Evolutionary conservation across 2,329 filamentous ascomycete genomes (phyloP).

Genomic region (Diaporthe citrichinensis): DNA sequence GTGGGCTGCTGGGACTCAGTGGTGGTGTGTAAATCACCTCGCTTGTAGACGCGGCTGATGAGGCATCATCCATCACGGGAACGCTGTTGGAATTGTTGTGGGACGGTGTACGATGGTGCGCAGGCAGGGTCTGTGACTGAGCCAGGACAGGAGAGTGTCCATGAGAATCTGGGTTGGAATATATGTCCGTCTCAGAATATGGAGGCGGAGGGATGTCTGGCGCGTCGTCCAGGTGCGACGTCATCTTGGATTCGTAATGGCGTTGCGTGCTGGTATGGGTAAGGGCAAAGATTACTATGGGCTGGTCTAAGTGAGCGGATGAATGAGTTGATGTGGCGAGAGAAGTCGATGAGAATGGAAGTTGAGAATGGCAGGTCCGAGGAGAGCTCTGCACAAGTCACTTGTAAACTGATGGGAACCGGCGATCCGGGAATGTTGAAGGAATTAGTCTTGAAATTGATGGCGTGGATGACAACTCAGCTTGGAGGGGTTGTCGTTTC

Average conservation of each 20-base stretch:
- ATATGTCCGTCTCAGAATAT: constrained; percentile 71
- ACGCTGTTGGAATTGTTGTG: constrained; percentile 51
- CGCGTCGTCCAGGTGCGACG: constrained; percentile 49
- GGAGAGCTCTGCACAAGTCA: constrained; percentile 1
- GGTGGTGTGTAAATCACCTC: constrained; percentile 67
- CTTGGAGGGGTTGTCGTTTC: constrained; percentile 22
- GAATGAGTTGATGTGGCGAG: constrained; percentile 6
- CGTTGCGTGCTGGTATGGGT: neutral
- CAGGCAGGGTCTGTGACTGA: constrained; percentile 45
- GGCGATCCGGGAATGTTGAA: neutral
- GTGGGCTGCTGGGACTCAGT: constrained; percentile 58
- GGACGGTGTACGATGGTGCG: constrained; percentile 46
- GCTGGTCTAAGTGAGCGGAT: neutral
- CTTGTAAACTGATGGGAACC: neutral
- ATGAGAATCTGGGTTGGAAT: constrained; percentile 56
- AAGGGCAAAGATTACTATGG: neutral
- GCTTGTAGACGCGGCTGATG: constrained; percentile 57
- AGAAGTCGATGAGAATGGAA: neutral
- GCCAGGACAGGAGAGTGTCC: constrained; percentile 40
- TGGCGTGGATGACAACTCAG: constrained; percentile 34
- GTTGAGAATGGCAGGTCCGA: neutral
- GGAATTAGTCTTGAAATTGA: constrained; percentile 10
- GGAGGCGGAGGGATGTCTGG: constrained; percentile 65
- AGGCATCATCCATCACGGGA: constrained; percentile 50
- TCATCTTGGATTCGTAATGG: constrained; percentile 43